Base-by-base conservation (phyloP, 352 stramenopile genomes). In the Phytophthora lateralis region DNA sequence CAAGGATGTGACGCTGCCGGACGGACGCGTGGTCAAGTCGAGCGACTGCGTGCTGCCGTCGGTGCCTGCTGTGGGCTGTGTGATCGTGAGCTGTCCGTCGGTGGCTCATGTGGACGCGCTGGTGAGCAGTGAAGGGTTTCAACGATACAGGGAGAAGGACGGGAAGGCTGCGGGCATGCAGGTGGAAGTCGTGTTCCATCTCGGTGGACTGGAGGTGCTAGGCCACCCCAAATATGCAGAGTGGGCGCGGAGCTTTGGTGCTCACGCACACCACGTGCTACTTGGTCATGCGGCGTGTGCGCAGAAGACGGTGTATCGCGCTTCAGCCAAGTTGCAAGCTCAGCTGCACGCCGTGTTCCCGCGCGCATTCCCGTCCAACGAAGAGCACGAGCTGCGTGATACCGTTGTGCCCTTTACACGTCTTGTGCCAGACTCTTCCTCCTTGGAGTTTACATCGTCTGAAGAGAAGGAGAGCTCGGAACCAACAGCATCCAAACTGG, bases 341-440 rank as follows among this genome's bases (percentile, higher is more conserved):
- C 82, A 93, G 47, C 47, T 95, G 9, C 77, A 95, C 32, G 56
- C 63, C 0, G 63, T 91, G 8, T 95, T 93, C 27, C 84, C 84
- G 0, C 42, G 59, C 17, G 72, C 65, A 6, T 92, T 92, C 44
- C 75, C 86, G 15, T 66, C 78, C 0, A 88, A 80, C 32, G 70
- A 82, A 26, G 37, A 63, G 21, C 74, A 80, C 29, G 82, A 91
- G 51, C 47, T 72, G 17, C 58, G 60, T 2, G 82, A 91, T 47
- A 41, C 69, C 4, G 54, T 60, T 26, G 32, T 55, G 17, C 69
- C 76, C 0, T 66, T 88, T 15, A 69, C 76, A 11, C 73, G 78
- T 27, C 15, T 24, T 6, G 49, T 84, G 4, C 61, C 62, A 1
- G 63, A 73, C 37, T 39, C 47, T 5, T 18, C 32, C 0, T 38